Base-by-base conservation (phyloP, 164 flowering plant genomes). In the Hamamelis virginiana region DNA sequence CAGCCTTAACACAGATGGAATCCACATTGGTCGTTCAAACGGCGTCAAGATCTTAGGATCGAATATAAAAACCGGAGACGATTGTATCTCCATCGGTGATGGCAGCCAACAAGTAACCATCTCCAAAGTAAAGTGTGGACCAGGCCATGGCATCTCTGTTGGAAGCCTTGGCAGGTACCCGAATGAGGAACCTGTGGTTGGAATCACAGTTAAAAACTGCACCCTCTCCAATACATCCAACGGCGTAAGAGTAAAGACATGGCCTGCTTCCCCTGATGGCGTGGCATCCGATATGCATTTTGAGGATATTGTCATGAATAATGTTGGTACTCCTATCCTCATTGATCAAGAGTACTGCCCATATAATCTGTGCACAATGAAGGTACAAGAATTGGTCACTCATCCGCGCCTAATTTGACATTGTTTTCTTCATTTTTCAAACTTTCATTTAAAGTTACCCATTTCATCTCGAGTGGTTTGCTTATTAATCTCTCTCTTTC, bases 341-440 rank as follows among this genome's bases (percentile, higher is more conserved):
- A 76, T 89, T 0, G 91, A 89, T 70, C 89, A 86, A 72, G 72
- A 53, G 6, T 89, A 89, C 67, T 89, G 90, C 64, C 86, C 89
- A 1, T 61, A 59, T 18, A 51, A 66, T n/a, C n/a, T n/a, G n/a
- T n/a, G n/a, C n/a, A n/a, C n/a, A n/a, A n/a, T n/a, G n/a, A n/a
- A n/a, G n/a, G n/a, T n/a, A n/a, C n/a, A n/a, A n/a, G n/a, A n/a
- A n/a, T n/a, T n/a, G n/a, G n/a, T n/a, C n/a, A n/a, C n/a, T n/a
- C n/a, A n/a, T n/a, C n/a, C n/a, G n/a, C n/a, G n/a, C n/a, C n/a
- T n/a, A n/a, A n/a, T n/a, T n/a, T n/a, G n/a, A n/a, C n/a, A n/a
- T n/a, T n/a, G n/a, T n/a, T n/a, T n/a, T n/a, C n/a, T n/a, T n/a
- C n/a, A n/a, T n/a, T n/a, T n/a, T n/a, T n/a, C n/a, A n/a, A n/a